Evolutionary conservation across 305 asterid species (phyloP).

Genomic region (Fraxinus sp.): DNA sequence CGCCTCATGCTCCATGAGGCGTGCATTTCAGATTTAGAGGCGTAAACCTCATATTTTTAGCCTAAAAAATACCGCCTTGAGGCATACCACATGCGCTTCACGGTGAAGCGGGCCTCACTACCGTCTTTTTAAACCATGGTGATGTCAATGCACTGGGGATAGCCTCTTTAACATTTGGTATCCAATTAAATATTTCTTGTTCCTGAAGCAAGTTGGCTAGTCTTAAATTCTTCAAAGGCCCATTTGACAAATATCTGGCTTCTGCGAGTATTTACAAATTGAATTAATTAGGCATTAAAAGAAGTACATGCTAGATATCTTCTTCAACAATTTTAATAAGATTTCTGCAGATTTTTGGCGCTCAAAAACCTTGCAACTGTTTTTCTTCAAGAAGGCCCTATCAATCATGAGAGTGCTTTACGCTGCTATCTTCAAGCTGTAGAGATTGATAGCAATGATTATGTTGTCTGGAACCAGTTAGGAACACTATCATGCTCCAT

Average conservation of each 20-base stretch:
- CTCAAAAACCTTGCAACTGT: slow-evolving; percentile 91
- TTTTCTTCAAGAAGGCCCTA: slow-evolving; percentile 76
- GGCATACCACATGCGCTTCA: too few species aligned
- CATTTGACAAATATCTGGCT: background rate
- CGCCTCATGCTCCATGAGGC: too few species aligned
- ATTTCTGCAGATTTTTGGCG: slow-evolving; percentile 80
- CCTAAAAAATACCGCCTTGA: too few species aligned
- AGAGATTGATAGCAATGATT: slow-evolving; percentile 88
- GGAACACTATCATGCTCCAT: slow-evolving; percentile 96
- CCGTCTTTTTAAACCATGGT: too few species aligned
- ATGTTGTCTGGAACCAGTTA: slow-evolving; percentile 95
- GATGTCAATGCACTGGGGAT: background rate
- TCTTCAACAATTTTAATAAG: slow-evolving; percentile 17
- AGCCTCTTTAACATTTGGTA: slow-evolving; percentile 6
- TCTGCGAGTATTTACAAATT: slow-evolving; percentile 12
- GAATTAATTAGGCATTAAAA: slow-evolving; percentile 8
- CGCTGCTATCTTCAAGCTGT: slow-evolving; percentile 97
- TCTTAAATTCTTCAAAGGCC: background rate
- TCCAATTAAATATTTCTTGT: background rate
- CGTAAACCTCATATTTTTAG: too few species aligned
- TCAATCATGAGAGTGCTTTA: slow-evolving; percentile 73
- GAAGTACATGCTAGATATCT: background rate
- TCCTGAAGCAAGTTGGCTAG: slow-evolving; percentile 10
- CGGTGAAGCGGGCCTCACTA: too few species aligned
- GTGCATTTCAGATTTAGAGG: too few species aligned